A percentile compares a stretch with the other conserved stretches of the same genome.
These are phyloP conservation scores for Cytospora mali DNA, from an alignment of 2,329 filamentous ascomycete species.

Conservation along the genomic window DNA sequence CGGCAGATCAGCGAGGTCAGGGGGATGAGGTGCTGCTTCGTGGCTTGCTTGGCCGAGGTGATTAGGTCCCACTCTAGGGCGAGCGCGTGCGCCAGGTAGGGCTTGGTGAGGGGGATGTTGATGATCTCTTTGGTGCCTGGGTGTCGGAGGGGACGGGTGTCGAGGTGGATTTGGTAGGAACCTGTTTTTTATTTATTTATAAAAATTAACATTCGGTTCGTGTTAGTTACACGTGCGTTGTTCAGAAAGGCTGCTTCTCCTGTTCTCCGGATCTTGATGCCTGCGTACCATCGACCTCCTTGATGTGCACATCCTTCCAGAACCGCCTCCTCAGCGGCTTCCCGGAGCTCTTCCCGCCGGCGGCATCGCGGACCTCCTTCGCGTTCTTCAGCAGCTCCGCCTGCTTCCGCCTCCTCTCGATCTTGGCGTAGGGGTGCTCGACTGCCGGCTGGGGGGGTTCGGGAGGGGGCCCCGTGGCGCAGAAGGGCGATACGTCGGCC, in stretches of 20 bases:
- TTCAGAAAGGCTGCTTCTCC: neutral
- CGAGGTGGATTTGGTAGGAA: slow-evolving; percentile 69
- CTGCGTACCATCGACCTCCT: slow-evolving; percentile 63
- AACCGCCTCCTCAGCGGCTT: slow-evolving; percentile 68
- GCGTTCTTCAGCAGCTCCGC: slow-evolving; percentile 56
- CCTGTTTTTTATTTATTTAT: slow-evolving; percentile 39
- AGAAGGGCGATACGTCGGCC: slow-evolving; percentile 54
- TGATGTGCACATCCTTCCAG: slow-evolving; percentile 82
- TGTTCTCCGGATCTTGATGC: too few species aligned
- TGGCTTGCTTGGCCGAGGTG: slow-evolving; percentile 77
- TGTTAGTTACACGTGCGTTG: slow-evolving; percentile 14
- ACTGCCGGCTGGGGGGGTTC: slow-evolving; percentile 51
- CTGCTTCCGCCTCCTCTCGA: slow-evolving; percentile 56
- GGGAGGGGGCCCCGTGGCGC: slow-evolving; percentile 62
- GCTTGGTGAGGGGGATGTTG: slow-evolving; percentile 73
- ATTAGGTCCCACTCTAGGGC: slow-evolving; percentile 93
- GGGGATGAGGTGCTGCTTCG: slow-evolving; percentile 85
- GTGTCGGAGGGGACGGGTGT: slow-evolving; percentile 77
- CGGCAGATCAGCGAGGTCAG: slow-evolving; percentile 84
- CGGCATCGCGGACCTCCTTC: slow-evolving; percentile 46
- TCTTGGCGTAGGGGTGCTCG: slow-evolving; percentile 43
- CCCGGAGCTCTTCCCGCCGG: slow-evolving; percentile 22
- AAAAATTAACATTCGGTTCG: too few species aligned
- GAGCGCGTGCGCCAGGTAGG: slow-evolving; percentile 79
- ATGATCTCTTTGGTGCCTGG: slow-evolving; percentile 72